Conservation (phyloP, 768 basidiomycete species). For the Mycena pura region DNA sequence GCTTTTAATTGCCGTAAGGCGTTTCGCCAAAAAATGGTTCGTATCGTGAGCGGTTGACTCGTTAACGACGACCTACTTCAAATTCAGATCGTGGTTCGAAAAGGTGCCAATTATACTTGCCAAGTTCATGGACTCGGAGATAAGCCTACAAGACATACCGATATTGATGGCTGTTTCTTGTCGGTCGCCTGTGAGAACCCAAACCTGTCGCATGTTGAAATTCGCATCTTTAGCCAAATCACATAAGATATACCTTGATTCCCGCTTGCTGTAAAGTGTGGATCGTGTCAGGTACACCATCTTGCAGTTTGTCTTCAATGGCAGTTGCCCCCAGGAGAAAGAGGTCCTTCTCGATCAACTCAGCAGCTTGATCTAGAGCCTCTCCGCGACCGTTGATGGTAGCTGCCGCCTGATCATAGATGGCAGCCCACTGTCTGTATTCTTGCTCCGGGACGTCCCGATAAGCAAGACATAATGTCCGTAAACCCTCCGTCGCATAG, state of each 20-base stretch:
- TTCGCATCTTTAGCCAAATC: background rate
- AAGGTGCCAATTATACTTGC: constrained; percentile 50
- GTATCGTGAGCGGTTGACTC: constrained; percentile 86
- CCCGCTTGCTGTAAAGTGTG: constrained; percentile 98
- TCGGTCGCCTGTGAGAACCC: constrained; percentile 97
- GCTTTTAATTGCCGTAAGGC: constrained; percentile 91
- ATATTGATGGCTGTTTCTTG: constrained; percentile 99
- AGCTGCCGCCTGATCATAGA: constrained; percentile 92
- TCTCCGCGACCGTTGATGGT: constrained; percentile 96
- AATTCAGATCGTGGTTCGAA: background rate
- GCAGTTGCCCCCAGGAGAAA: constrained; percentile 95
- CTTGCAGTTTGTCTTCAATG: constrained; percentile 98
- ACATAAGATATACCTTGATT: constrained; percentile 73
- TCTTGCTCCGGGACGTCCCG: constrained; percentile 92
- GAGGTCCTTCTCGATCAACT: constrained; percentile 94
- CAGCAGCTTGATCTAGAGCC: constrained; percentile 92
- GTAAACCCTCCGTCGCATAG: constrained; percentile 95
- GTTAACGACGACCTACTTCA: constrained; percentile 86
- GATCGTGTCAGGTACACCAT: constrained; percentile 97
- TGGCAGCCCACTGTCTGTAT: constrained; percentile 85
- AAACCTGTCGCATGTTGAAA: constrained; percentile 61
- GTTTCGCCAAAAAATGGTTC: constrained; percentile 84
- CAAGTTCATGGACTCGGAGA: constrained; percentile 98
- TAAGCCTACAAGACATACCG: constrained; percentile 95
- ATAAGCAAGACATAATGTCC: constrained; percentile 95